Base-by-base conservation (phyloP, 306 rosid species). In the Fragaria nilgerrensis region DNA sequence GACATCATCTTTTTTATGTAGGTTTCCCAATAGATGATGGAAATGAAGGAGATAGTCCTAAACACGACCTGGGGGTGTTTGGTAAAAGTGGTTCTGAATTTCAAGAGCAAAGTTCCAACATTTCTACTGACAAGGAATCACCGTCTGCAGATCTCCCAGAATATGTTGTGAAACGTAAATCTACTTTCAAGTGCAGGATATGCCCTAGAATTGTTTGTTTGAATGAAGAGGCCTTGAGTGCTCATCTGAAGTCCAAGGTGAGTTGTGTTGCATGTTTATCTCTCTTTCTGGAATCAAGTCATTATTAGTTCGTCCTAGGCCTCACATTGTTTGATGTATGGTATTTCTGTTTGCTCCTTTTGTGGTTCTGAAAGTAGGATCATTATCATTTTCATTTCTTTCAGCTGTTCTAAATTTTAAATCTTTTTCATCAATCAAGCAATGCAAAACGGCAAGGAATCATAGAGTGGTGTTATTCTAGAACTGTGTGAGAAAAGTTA, bases 211-310 rank as follows among this genome's bases (percentile, higher is more conserved):
- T 92, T 83, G 85, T 92, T 76, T 94, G 97, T 79, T 85, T 94
- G 85, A 86, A 88, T 56, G 98, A 92, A 87, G 88, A 88, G 77
- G 85, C 88, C 69, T 74, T 94, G 87, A 88, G 80, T 83, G 86
- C 89, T 82, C 98, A 94, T 87, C 85, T 94, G 20, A 82, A 86
- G n/a, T 94, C 98, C 81, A 94, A 92, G 97, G 98, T 93, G 80
- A 75, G 55, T 22, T 36, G 61, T n/a, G 29, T 34, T 23, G 41
- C 73, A 2, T 41, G 73, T 22, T 74, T 82, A 52, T 81, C 58
- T 75, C 43, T 77, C 52, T 29, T 13, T 52, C 34, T 20, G 68
- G 20, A 73, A 14, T 70, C n/a, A 53, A 52, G 50, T 52, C 52
- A 50, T 47, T 8, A 45, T 65, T 23, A 2, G n/a, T 16, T 61